Conservation (phyloP, 1,284 basidiomycete species). For the Ganoderma sp. region DNA sequence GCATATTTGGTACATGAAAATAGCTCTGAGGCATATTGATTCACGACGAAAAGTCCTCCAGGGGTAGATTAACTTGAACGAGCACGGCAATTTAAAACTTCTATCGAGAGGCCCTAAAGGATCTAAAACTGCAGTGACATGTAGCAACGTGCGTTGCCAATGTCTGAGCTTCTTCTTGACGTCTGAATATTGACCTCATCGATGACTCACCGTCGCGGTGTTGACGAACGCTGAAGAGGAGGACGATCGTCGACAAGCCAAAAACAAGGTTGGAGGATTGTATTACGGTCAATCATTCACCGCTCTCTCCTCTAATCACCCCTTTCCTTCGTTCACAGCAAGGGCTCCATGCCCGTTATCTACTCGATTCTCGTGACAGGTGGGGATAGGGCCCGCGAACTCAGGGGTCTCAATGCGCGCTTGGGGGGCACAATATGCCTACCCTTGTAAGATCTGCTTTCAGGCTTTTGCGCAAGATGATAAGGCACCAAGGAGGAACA, state of each 20-base stretch:
- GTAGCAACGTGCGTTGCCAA: not conserved
- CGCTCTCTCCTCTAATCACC: too few species aligned
- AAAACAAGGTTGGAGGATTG: not conserved
- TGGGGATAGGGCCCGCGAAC: too few species aligned
- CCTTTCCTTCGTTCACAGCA: too few species aligned
- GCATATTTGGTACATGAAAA: not conserved
- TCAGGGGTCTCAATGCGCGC: too few species aligned
- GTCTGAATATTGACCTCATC: not conserved
- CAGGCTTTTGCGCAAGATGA: not conserved
- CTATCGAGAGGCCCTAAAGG: not conserved
- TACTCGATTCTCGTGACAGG: too few species aligned
- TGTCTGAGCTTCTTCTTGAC: not conserved
- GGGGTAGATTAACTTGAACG: not conserved
- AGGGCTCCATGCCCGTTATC: too few species aligned
- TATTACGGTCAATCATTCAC: not conserved
- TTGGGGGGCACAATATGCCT: too few species aligned
- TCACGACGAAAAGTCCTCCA: too few species aligned
- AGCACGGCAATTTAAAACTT: not conserved
- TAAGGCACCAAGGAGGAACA: not conserved
- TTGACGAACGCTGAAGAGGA: not conserved
- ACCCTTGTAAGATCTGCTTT: not conserved
- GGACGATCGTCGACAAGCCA: not conserved
- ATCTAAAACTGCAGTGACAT: not conserved
- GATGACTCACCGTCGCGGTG: not conserved
- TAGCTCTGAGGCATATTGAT: not conserved